These are phyloP conservation scores for Cucumis sativus DNA, from an alignment of 306 rosid species.

Conservation along the genomic window DNA sequence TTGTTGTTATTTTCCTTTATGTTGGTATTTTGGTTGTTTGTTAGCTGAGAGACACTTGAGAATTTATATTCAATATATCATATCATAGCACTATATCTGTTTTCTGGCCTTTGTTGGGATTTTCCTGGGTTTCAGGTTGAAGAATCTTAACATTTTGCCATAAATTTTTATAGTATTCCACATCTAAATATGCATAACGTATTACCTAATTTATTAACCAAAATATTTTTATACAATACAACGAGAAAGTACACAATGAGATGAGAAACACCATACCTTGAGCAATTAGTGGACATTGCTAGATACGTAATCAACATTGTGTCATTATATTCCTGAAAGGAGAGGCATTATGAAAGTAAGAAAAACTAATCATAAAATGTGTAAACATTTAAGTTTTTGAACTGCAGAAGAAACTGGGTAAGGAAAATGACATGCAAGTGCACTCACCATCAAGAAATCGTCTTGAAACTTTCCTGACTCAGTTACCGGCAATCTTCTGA, in stretches of 20 bases:
- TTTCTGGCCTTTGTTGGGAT: too few species aligned
- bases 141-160: neutral
- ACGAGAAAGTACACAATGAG: neutral
- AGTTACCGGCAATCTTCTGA: slow-evolving; percentile 82
- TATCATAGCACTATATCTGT: too few species aligned
- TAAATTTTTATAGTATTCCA: neutral
- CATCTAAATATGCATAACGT: neutral
- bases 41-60: too few species aligned
- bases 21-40: too few species aligned
- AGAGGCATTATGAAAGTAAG: slow-evolving; percentile 5
- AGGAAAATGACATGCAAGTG: neutral
- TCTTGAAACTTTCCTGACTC: slow-evolving; percentile 86
- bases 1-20: too few species aligned
- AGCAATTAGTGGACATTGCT: slow-evolving; percentile 93
- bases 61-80: too few species aligned
- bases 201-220: neutral
- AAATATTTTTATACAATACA: neutral
- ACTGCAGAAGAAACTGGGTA: neutral
- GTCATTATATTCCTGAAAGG: slow-evolving; percentile 73
- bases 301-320: slow-evolving; percentile 75
- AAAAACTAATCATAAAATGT: neutral
- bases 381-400: neutral
- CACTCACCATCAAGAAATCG: slow-evolving; percentile 88
- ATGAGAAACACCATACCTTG: slow-evolving; percentile 46
- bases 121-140: too few species aligned